These are phyloP conservation scores for Schizosaccharomyces osmophilus DNA, from an alignment of 805 yeast species.

Conservation along the genomic window DNA sequence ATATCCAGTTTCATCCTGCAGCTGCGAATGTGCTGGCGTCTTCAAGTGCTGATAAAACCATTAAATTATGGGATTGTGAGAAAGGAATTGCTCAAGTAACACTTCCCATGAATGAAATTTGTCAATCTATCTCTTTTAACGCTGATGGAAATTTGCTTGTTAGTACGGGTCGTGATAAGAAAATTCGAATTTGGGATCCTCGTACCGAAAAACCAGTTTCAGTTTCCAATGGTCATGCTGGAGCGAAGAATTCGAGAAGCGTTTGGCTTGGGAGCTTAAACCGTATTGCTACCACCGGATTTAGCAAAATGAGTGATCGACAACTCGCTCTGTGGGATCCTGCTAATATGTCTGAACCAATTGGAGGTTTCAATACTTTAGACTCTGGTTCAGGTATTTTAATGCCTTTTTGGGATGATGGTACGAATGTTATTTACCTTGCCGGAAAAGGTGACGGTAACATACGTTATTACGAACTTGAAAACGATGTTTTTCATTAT, in stretches of 20 bases:
- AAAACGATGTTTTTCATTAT: slow-evolving; percentile 52
- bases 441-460: slow-evolving; percentile 96
- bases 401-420: slow-evolving; percentile 73
- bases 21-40: slow-evolving; percentile 75
- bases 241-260: slow-evolving; percentile 75
- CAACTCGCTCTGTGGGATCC: slow-evolving; percentile 90
- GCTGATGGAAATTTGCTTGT: slow-evolving; percentile 71
- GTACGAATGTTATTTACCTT: slow-evolving; percentile 54
- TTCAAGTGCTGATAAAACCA: slow-evolving; percentile 70
- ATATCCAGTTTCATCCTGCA: slow-evolving; percentile 67
- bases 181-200: slow-evolving; percentile 75
- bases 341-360: slow-evolving; percentile 39
- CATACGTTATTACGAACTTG: slow-evolving; percentile 72
- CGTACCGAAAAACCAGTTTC: slow-evolving; percentile 46
- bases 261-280: slow-evolving; percentile 76
- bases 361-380: slow-evolving; percentile 66
- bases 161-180: slow-evolving; percentile 77
- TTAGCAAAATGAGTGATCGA: slow-evolving; percentile 76
- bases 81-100: slow-evolving; percentile 47
- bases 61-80: slow-evolving; percentile 74
- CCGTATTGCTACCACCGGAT: slow-evolving; percentile 80
- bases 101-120: slow-evolving; percentile 67
- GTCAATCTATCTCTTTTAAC: slow-evolving; percentile 80
- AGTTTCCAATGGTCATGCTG: slow-evolving; percentile 76
- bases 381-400: slow-evolving; percentile 84